Base-by-base conservation (phyloP, 139 green algal species). In the Chlamydomonas asymmetrica region DNA sequence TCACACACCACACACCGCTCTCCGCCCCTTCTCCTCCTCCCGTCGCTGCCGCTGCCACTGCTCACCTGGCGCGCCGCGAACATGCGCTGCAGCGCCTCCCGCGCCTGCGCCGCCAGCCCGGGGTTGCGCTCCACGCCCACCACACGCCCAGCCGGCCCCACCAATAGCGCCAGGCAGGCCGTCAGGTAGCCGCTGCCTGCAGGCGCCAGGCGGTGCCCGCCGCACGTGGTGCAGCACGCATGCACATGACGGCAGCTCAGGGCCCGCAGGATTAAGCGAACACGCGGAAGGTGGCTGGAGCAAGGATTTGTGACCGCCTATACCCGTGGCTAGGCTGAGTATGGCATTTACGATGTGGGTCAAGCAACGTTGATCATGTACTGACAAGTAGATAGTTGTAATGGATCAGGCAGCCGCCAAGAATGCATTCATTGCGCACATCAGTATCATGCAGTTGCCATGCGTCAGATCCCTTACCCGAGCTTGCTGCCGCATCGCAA, bases 101-200 rank as follows among this genome's bases (percentile, higher is more conserved):
- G 25, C 0, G 71, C 60, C n/a, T 79, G 64, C 23, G 80, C 38
- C 8, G 54, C 59, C 45, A 84, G 45, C 48, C 48, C 32, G n/a
- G 29, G 27, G 31, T 85, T 76, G 48, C 90, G 86, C 48, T 95
- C 90, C 22, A 94, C 67, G 10, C 88, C 90, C 63, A 93, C 45
- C 32, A 92, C 89, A 2, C 74, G 76, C 1, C 85, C 85, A 7
- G 39, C 71, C 4, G 29, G 62, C 32, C 57, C 78, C 43, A 93
- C 89, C 81, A 98, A 69, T 39, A 89, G 59, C 6, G 89, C 91
- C 76, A 98, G 89, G 39, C 80, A 77, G 25, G 88, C 92, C 8
- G 86, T 85, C 48, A 99, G 81, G 80, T 97, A 96, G 27, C 91
- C 87, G 31, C 80, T 88, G 8, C 85, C 85, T 85, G 74, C 8